Percentiles rank a stretch among this genome's conserved stretches.
These are phyloP conservation scores for Pleurotus ostreatus DNA, from an alignment of 768 basidiomycete genomes.

Conservation along the genomic window DNA sequence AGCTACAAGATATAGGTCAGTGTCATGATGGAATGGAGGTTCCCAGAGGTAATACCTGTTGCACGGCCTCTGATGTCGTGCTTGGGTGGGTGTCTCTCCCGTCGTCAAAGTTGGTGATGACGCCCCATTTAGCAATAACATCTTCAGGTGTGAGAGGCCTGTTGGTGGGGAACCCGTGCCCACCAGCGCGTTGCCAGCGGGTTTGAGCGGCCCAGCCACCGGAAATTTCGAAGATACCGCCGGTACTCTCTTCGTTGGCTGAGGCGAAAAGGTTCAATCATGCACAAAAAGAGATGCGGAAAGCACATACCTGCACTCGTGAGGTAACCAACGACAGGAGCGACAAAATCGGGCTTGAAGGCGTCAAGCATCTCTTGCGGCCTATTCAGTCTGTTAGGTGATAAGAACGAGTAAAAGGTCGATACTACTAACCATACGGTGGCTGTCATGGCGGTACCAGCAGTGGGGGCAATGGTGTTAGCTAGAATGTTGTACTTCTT, in stretches of 20 bases:
- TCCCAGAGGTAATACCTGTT: slow-evolving; percentile 45
- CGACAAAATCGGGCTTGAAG: slow-evolving; percentile 92
- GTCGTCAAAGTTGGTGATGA: slow-evolving; percentile 85
- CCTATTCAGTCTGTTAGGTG: slow-evolving; percentile 29
- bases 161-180: slow-evolving; percentile 82
- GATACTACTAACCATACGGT: slow-evolving; percentile 60
- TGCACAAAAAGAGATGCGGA: not conserved
- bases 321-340: slow-evolving; percentile 90
- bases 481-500: slow-evolving; percentile 86
- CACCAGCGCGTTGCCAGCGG: slow-evolving; percentile 89
- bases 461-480: slow-evolving; percentile 84
- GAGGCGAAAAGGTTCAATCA: not conserved
- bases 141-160: slow-evolving; percentile 76
- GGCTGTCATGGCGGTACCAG: slow-evolving; percentile 89
- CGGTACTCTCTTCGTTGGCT: slow-evolving; percentile 72
- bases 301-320: slow-evolving; percentile 56
- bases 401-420: not conserved
- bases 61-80: slow-evolving; percentile 69
- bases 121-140: slow-evolving; percentile 72
- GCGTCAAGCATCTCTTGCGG: slow-evolving; percentile 84
- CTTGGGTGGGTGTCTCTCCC: slow-evolving; percentile 80
- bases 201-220: slow-evolving; percentile 93
- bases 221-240: slow-evolving; percentile 77
- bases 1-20: slow-evolving; percentile 22
- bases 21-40: not conserved